Evolutionary conservation across 257 asterid genomes (phyloP).

Genomic region (Plantago major): DNA sequence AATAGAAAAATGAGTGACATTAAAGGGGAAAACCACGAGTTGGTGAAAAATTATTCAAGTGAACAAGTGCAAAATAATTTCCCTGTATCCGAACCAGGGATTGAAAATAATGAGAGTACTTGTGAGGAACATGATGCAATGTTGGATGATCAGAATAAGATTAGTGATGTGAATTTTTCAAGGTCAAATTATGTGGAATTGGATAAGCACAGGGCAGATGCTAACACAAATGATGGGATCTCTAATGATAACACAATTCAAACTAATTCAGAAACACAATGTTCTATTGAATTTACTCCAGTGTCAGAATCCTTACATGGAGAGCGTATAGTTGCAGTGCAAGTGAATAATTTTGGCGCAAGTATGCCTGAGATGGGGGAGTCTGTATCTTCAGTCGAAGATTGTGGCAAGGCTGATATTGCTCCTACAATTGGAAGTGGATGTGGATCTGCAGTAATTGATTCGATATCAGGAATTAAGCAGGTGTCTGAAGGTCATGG

Average conservation of each 20-base stretch:
- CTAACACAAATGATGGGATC: constrained; percentile 22
- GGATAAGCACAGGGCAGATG: constrained; percentile 29
- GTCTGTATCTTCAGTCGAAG: constrained; percentile 26
- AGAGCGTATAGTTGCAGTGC: constrained; percentile 40
- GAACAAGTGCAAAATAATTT: constrained; percentile 33
- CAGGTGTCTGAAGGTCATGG: constrained; percentile 28
- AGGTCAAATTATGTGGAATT: constrained; percentile 28
- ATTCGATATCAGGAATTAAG: constrained; percentile 28
- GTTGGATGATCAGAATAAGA: constrained; percentile 28
- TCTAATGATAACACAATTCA: constrained; percentile 27
- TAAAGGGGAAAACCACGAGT: constrained; percentile 27
- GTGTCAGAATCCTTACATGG: constrained; percentile 29
- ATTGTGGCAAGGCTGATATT: constrained; percentile 29
- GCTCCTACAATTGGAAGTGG: constrained; percentile 33
- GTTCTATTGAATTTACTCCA: constrained; percentile 30
- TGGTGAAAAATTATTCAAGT: constrained; percentile 30
- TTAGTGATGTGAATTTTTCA: constrained; percentile 26
- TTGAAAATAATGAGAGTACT: constrained; percentile 29
- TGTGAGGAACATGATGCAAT: constrained; percentile 32
- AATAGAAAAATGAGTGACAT: constrained; percentile 26
- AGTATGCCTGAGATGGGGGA: constrained; percentile 22
- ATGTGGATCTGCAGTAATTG: constrained; percentile 19
- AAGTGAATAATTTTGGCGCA: constrained; percentile 18
- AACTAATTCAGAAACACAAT: constrained; percentile 23
- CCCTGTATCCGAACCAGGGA: constrained; percentile 25